A percentile compares a stretch with the other conserved stretches of the same genome.
Evolutionary conservation across 139 green algal species (phyloP).

Genomic region (Zygnema cylindricum): DNA sequence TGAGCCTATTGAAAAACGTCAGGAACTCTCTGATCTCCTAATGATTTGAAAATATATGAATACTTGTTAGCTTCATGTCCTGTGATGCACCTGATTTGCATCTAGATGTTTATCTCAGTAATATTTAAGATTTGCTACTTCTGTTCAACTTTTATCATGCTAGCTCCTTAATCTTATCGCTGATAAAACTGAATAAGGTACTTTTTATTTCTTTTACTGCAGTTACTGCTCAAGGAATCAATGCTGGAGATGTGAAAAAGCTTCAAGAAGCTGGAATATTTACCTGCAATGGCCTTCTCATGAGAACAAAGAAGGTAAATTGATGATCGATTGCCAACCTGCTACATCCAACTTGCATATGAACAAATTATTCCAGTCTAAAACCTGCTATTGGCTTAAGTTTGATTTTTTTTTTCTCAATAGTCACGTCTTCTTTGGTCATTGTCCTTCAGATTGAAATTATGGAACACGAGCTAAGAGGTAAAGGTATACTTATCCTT

Average conservation of each 20-base stretch:
- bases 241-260: slow-evolving; percentile 83
- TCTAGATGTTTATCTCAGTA: not conserved
- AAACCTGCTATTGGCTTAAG: slow-evolving; percentile 10
- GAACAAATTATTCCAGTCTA: not conserved
- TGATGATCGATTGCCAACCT: too few species aligned
- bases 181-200: not conserved
- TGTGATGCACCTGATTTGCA: slow-evolving; percentile 29
- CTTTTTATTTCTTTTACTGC: slow-evolving; percentile 20
- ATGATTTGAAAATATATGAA: slow-evolving; percentile 28
- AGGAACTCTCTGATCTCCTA: not conserved
- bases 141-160: not conserved
- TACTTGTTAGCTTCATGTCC: slow-evolving; percentile 11
- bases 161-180: not conserved
- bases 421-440: too few species aligned
- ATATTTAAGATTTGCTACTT: slow-evolving; percentile 15
- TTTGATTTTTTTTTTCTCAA: slow-evolving; percentile 8
- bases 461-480: slow-evolving; percentile 8
- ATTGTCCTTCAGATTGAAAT: slow-evolving; percentile 9
- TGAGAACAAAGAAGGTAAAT: slow-evolving; percentile 79
- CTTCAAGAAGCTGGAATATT: slow-evolving; percentile 83
- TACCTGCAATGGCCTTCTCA: slow-evolving; percentile 81
- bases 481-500: not conserved
- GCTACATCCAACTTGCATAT: too few species aligned
- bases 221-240: slow-evolving; percentile 56
- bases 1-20: slow-evolving; percentile 56